Conservation (phyloP, 192 early-diverging fungal genomes). For the Backusella circina region DNA sequence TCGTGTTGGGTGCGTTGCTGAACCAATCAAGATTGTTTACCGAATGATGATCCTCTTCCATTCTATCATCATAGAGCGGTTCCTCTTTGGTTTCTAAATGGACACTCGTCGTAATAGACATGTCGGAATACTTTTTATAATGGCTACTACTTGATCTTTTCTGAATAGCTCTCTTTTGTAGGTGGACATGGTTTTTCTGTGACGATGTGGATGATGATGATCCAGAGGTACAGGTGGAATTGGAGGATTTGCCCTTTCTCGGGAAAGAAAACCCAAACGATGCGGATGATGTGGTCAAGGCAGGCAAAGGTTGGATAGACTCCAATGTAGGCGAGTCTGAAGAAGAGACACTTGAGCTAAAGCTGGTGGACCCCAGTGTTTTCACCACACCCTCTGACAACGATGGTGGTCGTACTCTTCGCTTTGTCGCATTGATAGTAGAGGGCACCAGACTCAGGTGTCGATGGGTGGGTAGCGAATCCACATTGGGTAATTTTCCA, state of each 20-base stretch:
- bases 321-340: not conserved
- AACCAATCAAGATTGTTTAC: not conserved
- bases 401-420: not conserved
- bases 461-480: constrained; percentile 10
- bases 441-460: constrained; percentile 21
- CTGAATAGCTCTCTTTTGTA: not conserved
- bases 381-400: not conserved
- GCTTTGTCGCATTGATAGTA: not conserved
- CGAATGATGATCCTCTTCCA: no score
- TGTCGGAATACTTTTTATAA: not conserved
- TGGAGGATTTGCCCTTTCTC: not conserved
- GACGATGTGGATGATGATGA: not conserved
- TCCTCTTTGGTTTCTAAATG: not conserved
- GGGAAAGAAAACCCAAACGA: not conserved
- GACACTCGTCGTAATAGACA: not conserved
- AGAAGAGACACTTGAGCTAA: not conserved
- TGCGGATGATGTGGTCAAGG: not conserved
- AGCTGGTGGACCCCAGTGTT: not conserved
- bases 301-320: not conserved
- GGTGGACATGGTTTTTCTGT: not conserved
- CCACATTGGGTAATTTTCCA: constrained; percentile 1
- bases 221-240: not conserved
- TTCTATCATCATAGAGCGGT: not conserved
- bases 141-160: not conserved
- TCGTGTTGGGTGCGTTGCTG: not conserved